phyloP scores from a whole-genome alignment of 2,329 filamentous ascomycete species.

The Stagonosporopsis chrysanthemi region DNA sequence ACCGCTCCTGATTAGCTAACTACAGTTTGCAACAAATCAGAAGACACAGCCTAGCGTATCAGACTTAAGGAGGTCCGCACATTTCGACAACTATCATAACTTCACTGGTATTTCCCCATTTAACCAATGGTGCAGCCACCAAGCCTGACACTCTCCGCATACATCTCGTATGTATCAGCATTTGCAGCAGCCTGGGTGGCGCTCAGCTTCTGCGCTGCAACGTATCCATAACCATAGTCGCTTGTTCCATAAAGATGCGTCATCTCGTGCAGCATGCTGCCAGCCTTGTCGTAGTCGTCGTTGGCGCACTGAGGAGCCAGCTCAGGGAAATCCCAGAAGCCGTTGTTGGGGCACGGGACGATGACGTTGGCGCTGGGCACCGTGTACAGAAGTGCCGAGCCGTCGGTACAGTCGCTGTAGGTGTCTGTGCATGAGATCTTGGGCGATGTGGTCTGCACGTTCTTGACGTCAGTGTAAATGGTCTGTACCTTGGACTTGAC shows the following conservation, averaged over 20 bases:
- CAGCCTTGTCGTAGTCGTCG: slow-evolving; percentile 22
- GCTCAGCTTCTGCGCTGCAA: slow-evolving; percentile 15
- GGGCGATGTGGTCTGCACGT: slow-evolving; percentile 23
- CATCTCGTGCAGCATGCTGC: slow-evolving; percentile 17
- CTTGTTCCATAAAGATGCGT: slow-evolving; percentile 19
- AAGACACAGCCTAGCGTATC: too few relatives aligned
- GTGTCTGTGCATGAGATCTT: slow-evolving; percentile 26
- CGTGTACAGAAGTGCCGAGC: slow-evolving; percentile 21
- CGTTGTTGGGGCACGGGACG: slow-evolving; percentile 21
- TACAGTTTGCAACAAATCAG: too few relatives aligned
- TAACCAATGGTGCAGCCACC: slow-evolving; percentile 21
- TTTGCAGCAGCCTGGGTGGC: slow-evolving; percentile 13
- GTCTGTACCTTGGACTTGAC: slow-evolving; percentile 21
- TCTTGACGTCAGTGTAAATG: slow-evolving; percentile 24
- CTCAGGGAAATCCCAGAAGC: slow-evolving; percentile 20
- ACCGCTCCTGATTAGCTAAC: too few relatives aligned
- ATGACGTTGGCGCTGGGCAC: slow-evolving; percentile 14
- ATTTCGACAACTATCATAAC: too few relatives aligned
- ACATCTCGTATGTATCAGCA: slow-evolving; percentile 25
- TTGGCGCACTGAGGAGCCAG: slow-evolving; percentile 9
- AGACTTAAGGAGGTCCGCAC: too few relatives aligned
- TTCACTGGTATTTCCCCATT: too few relatives aligned
- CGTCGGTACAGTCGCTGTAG: slow-evolving; percentile 20
- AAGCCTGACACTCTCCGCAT: slow-evolving; percentile 20
- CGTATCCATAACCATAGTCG: slow-evolving; percentile 12